These are phyloP conservation scores for Penicillium crustosum DNA, from an alignment of 2,329 filamentous ascomycete species.

Conservation along the genomic window DNA sequence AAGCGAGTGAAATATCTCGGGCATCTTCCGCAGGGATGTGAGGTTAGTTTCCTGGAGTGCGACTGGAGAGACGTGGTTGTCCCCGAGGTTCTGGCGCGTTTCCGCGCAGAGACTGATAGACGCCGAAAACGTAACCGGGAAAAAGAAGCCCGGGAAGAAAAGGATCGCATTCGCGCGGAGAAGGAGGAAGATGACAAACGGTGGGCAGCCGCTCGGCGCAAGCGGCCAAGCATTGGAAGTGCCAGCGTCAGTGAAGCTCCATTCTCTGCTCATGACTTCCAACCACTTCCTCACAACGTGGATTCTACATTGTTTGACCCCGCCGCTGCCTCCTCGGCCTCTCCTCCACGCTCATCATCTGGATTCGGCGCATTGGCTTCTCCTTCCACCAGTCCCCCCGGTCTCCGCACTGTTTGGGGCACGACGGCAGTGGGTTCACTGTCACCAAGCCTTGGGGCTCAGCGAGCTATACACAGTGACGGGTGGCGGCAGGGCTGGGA, in stretches of 20 bases:
- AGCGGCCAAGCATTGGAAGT: conserved; percentile 52
- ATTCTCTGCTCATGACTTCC: conserved; percentile 63
- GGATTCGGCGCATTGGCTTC: conserved; percentile 62
- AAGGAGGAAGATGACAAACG: conserved; percentile 70
- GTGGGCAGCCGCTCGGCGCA: conserved; percentile 67
- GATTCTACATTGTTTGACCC: conserved; percentile 32
- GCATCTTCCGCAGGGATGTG: conserved; percentile 85
- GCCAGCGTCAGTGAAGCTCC: conserved; percentile 41
- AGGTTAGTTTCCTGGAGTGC: conserved; percentile 87
- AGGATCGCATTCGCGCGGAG: conserved; percentile 78
- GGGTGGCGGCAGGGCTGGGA: conserved; percentile 88
- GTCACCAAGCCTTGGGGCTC: conserved; percentile 55
- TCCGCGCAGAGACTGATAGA: conserved; percentile 72
- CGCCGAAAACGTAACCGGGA: conserved; percentile 75
- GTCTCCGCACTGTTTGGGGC: conserved; percentile 86
- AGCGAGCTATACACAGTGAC: conserved; percentile 57
- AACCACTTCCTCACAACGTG: conserved; percentile 54
- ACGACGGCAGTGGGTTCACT: conserved; percentile 65
- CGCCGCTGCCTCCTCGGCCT: conserved; percentile 38
- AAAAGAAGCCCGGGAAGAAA: conserved; percentile 82
- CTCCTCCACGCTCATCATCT: conserved; percentile 43
- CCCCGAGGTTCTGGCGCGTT: conserved; percentile 70
- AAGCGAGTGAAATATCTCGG: conserved; percentile 83
- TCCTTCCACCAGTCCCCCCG: conserved; percentile 77
- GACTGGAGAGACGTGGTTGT: conserved; percentile 91